These are phyloP conservation scores for Lichtheimia ornata DNA, from an alignment of 371 early-diverging fungal genomes.

Conservation along the genomic window DNA sequence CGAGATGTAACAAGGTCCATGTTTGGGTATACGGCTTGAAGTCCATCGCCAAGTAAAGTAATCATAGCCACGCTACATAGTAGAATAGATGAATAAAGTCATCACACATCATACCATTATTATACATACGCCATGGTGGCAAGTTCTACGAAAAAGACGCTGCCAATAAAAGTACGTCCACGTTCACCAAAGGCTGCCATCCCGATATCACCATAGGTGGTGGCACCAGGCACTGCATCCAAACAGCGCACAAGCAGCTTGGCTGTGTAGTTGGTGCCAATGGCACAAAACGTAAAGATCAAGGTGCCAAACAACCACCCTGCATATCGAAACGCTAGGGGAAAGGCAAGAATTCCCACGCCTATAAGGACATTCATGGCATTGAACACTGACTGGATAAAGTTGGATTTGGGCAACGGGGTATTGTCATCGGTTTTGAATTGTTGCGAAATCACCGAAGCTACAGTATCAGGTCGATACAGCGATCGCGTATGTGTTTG, in stretches of 20 bases:
- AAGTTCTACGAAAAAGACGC: constrained; percentile 63
- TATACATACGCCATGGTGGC: constrained; percentile 48
- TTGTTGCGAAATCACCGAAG: constrained; percentile 15
- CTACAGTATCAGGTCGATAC: constrained; percentile 17
- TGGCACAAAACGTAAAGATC: constrained; percentile 46
- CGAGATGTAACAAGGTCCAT: constrained; percentile 12
- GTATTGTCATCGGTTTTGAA: background rate
- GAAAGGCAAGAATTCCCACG: constrained; percentile 49
- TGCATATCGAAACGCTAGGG: constrained; percentile 28
- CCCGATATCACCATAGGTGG: constrained; percentile 66
- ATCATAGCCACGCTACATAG: constrained; percentile 33
- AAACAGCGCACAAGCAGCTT: constrained; percentile 44
- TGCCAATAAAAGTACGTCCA: constrained; percentile 41
- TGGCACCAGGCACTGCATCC: constrained; percentile 21
- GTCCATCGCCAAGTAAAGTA: constrained; percentile 35
- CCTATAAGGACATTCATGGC: constrained; percentile 63
- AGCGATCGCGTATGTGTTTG: background rate
- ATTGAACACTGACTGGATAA: constrained; percentile 50
- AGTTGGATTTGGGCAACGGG: constrained; percentile 15
- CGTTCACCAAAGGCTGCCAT: constrained; percentile 61
- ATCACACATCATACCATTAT: background rate
- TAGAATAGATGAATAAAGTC: constrained; percentile 15
- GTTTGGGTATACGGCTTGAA: constrained; percentile 25
- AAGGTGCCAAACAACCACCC: constrained; percentile 58
- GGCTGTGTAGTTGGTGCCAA: constrained; percentile 57